Evolutionary conservation across 352 stramenopile genomes (phyloP), one percentile per base, ranked within the genome.

Genomic region (Phytophthora foliorum): DNA sequence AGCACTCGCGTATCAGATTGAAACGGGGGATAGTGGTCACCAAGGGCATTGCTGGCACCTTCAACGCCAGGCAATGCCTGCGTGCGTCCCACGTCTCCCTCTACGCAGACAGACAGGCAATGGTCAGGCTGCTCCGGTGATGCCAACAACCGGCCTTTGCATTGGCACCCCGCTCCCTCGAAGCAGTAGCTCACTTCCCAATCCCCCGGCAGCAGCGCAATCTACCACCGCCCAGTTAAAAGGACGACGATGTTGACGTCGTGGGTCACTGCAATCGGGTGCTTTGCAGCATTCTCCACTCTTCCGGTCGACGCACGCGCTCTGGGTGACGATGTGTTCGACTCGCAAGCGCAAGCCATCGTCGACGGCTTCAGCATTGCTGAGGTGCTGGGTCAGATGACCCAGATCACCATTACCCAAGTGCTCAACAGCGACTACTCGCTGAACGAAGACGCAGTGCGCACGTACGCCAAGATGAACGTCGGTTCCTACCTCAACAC

Each of bases 401-500:
- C 89, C 21, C 93, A 98, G 74, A 84, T 98, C 34, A 89, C 94
- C 56, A 88, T 97, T 46, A 82, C 68, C 32, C 75, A 88, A 21
- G 74, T 98, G 13, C 63, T 97, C 41, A 78, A 85, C 50, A 60
- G 73, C 16, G 73, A 95, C 61, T 75, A 76, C 51, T 81, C 75
- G 16, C 62, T 93, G 16, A 88, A 95, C 52, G 69, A 82, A 51
- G 78, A 84, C 36, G 54, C 79, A 10, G 76, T 97, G 34, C 77
- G 78, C 34, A 58, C 78, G 9, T 92, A 91, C 59, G 89, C 89
- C 13, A 76, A 89, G 58, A 64, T 92, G 36, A 86, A 93, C 29
- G 78, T 97, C 42, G 93, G 93, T 5, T 97, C 89, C 31, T 94
- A 97, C 60, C 71, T 98, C 17, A 97, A 97, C 72, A 83, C 82